Evolutionary conservation across 257 asterid species (phyloP), one percentile per base, ranked within the genome.

Genomic region (Forsythia suspensa): DNA sequence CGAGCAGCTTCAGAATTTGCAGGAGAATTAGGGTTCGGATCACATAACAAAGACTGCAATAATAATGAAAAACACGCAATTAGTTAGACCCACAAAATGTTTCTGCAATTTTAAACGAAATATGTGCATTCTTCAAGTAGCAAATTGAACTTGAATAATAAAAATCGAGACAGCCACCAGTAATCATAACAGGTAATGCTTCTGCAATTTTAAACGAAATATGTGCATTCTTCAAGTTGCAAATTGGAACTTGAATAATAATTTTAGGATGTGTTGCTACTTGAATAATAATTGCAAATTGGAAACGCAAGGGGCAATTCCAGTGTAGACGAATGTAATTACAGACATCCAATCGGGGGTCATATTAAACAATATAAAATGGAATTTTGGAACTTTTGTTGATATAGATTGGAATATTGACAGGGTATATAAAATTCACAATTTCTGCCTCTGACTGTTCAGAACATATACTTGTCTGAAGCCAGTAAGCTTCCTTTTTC

Each of bases 1-100:
- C 97, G 90, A 70, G 98, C 98, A 43, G 97, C 98, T 86, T 91
- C 97, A 13, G 96, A 91, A 79, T 93, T 93, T 34, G 96, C 97
- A 0, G 98, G 97, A 46, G 97, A 91, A 86, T 93, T 93, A 0
- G 98, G 97, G 75, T 93, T 93, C 7, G 98, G 98, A 76, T 93
- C 98, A 59, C 98, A 93, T 80, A 93, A 82, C 85, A 91, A 82
- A 18, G 97, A 92, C 97, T 92, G 88, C 82, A 84, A 76, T 41
- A 76, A 37, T 5, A 79, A 21, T 52, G 46, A 38, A 5, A 39
- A 43, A 2, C 43, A 29, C 10, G n/a, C 13, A 11, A 24, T 39
- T 11, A 41, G 29, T 40, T 4, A 76, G n/a, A n/a, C n/a, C n/a
- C n/a, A n/a, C n/a, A n/a, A n/a, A n/a, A n/a, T n/a, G n/a, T n/a